A percentile compares a stretch with the other conserved stretches of the same genome.
Conservation (phyloP, 225 moss, liverwort and hornwort genomes). For the Anthoceros angustus region DNA sequence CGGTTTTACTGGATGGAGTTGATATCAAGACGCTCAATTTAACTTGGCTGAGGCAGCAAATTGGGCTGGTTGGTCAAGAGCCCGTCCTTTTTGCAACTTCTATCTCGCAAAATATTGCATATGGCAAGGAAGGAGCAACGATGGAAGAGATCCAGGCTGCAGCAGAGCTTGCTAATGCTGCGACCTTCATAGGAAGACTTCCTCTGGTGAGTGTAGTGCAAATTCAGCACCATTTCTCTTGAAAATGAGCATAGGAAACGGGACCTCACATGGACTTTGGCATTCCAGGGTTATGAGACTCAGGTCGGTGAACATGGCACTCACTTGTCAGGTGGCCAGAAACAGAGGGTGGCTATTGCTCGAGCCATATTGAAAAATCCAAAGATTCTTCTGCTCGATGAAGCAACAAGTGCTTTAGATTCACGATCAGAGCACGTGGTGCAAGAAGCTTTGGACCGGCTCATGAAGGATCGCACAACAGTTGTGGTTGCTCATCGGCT, state of each 20-base stretch:
- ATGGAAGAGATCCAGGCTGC: constrained; percentile 56
- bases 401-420: constrained; percentile 97
- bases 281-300: constrained; percentile 32
- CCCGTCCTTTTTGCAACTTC: constrained; percentile 77
- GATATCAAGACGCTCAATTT: constrained; percentile 59
- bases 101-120: constrained; percentile 64
- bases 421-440: constrained; percentile 71
- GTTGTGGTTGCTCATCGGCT: constrained; percentile 83
- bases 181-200: constrained; percentile 54
- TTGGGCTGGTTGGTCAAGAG: constrained; percentile 87
- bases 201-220: constrained; percentile 22
- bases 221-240: neutral
- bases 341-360: constrained; percentile 90
- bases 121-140: constrained; percentile 55
- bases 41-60: constrained; percentile 62
- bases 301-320: constrained; percentile 81
- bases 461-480: constrained; percentile 78
- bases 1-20: constrained; percentile 63
- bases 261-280: neutral
- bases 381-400: constrained; percentile 63
- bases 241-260: neutral
- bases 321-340: constrained; percentile 91
- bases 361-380: constrained; percentile 88
- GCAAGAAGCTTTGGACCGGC: constrained; percentile 73
- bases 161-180: constrained; percentile 60